Conservation (phyloP, 441 rosid species). For the Kokia cookei region DNA sequence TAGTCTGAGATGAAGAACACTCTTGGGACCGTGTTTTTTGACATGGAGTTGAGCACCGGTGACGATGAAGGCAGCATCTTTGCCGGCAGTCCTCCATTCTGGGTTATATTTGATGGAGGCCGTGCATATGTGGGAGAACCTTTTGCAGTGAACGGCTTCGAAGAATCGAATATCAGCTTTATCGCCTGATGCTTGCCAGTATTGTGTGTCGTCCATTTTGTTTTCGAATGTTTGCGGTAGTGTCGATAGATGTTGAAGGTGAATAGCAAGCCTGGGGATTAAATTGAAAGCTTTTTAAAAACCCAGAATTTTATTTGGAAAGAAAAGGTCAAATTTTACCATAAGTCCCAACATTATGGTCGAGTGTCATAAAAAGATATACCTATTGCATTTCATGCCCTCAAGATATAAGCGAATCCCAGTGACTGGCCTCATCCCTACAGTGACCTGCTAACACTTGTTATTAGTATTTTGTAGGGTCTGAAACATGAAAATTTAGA, state of each 20-base stretch:
- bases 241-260: conserved; percentile 62
- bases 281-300: neutral
- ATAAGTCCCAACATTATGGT: no score
- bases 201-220: conserved; percentile 41
- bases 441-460: conserved; percentile 42
- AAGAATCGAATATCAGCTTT: conserved; percentile 31
- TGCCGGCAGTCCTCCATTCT: conserved; percentile 20
- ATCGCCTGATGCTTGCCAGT: conserved; percentile 69
- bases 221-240: conserved; percentile 43
- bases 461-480: neutral
- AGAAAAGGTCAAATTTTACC: neutral
- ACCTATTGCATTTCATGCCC: conserved; percentile 91
- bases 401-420: conserved; percentile 85
- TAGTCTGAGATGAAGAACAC: conserved; percentile 72
- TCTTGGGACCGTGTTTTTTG: conserved; percentile 52
- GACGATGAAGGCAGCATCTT: conserved; percentile 55
- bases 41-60: conserved; percentile 85
- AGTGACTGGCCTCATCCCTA: conserved; percentile 55
- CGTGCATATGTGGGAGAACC: conserved; percentile 65
- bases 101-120: conserved; percentile 66
- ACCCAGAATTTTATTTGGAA: neutral
- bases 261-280: conserved; percentile 57
- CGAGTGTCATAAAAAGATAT: neutral
- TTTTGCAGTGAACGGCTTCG: conserved; percentile 53
- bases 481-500: neutral